A percentile compares a stretch with the other conserved stretches of the same genome.
These are phyloP conservation scores for Talinum fruticosum DNA, from an alignment of 148 eudicot genomes.

Conservation along the genomic window DNA sequence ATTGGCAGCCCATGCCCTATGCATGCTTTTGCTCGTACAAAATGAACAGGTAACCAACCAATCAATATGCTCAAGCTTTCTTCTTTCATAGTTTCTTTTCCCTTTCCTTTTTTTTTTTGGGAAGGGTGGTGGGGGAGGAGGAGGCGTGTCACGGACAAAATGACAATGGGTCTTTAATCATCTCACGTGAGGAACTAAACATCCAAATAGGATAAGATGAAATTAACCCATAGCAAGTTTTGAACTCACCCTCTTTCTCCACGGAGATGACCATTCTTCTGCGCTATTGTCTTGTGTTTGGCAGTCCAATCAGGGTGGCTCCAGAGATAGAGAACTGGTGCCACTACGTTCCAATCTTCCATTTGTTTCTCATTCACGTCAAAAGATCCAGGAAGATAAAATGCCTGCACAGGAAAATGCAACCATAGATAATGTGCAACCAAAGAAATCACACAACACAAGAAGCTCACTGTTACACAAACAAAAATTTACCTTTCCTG, in stretches of 20 bases:
- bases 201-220: neutral
- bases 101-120: neutral
- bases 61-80: neutral
- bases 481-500: conserved; percentile 57
- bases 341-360: conserved; percentile 70
- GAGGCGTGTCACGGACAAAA: neutral
- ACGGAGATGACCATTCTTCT: conserved; percentile 47
- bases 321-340: conserved; percentile 89
- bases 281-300: conserved; percentile 62
- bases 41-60: neutral
- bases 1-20: too few relatives aligned
- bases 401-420: conserved; percentile 51
- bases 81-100: neutral
- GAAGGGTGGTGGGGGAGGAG: neutral
- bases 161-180: neutral
- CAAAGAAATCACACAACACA: neutral
- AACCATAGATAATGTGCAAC: conserved; percentile 6
- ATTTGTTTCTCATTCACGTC: conserved; percentile 70
- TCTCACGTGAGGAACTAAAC: neutral
- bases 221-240: neutral
- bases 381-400: conserved; percentile 92
- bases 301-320: conserved; percentile 69
- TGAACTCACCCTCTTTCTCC: conserved; percentile 29
- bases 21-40: too few relatives aligned
- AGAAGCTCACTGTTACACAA: neutral